phyloP scores from a whole-genome alignment of 2,329 filamentous ascomycete species.

The Akanthomyces dipterigenus region DNA sequence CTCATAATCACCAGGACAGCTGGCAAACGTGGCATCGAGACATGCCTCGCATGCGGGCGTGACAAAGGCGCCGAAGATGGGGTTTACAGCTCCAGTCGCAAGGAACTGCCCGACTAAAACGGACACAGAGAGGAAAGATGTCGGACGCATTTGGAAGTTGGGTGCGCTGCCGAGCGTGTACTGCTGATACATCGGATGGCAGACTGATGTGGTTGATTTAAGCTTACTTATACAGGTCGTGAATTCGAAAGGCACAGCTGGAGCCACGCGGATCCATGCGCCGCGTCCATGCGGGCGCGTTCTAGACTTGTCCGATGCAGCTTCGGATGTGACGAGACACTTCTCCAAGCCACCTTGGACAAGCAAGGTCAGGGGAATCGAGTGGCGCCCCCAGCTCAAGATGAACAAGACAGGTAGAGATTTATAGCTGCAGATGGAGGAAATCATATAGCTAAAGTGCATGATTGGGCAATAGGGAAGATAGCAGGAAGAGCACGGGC shows the following conservation, averaged over 20 bases:
- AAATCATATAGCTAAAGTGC: too few relatives aligned
- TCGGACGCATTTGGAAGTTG: not conserved
- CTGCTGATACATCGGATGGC: too few relatives aligned
- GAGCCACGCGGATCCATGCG: not conserved
- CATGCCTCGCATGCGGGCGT: not conserved
- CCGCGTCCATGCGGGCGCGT: not conserved
- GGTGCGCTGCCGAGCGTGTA: fast-evolving
- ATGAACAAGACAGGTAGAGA: too few relatives aligned
- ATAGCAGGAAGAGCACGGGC: too few relatives aligned
- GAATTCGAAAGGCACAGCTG: not conserved
- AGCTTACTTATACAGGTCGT: not conserved
- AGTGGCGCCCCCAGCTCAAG: not conserved
- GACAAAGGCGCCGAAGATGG: not conserved
- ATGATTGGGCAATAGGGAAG: too few relatives aligned
- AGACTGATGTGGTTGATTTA: not conserved
- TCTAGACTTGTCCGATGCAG: not conserved
- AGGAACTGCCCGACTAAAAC: not conserved
- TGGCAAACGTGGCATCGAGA: not conserved
- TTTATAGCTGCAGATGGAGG: too few relatives aligned
- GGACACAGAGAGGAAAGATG: not conserved
- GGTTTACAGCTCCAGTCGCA: not conserved
- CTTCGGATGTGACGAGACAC: not conserved
- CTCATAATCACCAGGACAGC: not conserved
- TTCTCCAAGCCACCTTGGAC: not conserved
- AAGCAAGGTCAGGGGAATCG: not conserved